Conservation (phyloP, 208 protist genomes). For the Naegleria lovaniensis region DNA sequence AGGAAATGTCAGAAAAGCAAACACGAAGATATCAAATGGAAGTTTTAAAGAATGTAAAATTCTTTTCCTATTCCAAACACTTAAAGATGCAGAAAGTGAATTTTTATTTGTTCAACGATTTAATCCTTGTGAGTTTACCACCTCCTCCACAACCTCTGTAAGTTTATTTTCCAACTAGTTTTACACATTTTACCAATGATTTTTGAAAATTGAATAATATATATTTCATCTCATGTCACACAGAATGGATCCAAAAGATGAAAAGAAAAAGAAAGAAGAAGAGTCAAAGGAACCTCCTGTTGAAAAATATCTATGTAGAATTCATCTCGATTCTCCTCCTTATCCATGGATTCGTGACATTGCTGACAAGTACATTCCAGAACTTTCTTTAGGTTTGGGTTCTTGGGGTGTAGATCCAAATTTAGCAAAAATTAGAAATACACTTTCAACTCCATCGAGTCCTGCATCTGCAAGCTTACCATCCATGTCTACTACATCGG, state of each 20-base stretch:
- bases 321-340: not conserved
- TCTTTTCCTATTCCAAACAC: not conserved
- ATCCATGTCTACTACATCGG: not conserved
- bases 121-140: not conserved
- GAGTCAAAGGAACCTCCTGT: not conserved
- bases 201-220: no score
- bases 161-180: no score
- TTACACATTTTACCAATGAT: no score
- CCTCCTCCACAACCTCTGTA: not conserved
- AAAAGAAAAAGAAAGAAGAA: not conserved
- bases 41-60: not conserved
- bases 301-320: not conserved
- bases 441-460: not conserved
- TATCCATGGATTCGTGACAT: not conserved
- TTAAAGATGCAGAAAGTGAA: not conserved
- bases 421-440: not conserved
- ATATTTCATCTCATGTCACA: no score
- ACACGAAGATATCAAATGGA: not conserved
- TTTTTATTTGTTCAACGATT: not conserved
- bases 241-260: not conserved
- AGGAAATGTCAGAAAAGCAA: not conserved
- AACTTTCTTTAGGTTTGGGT: not conserved
- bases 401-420: not conserved
- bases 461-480: not conserved
- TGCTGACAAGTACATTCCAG: not conserved